Base-by-base conservation (phyloP, 164 flowering plant species). In the Tetrastigma voinierianum region DNA sequence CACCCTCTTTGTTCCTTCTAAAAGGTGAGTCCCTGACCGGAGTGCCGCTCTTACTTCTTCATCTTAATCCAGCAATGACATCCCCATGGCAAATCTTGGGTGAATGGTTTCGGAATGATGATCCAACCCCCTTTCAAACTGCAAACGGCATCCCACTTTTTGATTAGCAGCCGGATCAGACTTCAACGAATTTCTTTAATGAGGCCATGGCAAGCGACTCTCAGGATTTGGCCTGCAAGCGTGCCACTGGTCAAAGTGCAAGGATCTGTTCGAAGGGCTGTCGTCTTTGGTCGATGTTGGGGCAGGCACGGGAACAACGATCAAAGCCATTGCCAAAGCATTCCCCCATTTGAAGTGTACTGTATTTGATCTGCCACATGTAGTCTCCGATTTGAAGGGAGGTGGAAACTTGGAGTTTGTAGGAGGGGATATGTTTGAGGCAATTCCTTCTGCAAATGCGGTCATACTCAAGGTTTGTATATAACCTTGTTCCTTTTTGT, bases 321-420 rank as follows among this genome's bases (percentile, higher is more conserved):
- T n/a, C n/a, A n/a, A n/a, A n/a, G n/a, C n/a, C n/a, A n/a, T n/a
- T n/a, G n/a, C n/a, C n/a, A n/a, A n/a, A n/a, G n/a, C n/a, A n/a
- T n/a, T n/a, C n/a, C n/a, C n/a, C n/a, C n/a, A n/a, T n/a, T n/a
- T n/a, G n/a, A n/a, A n/a, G 18, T 74, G 75, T 56, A 78, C 67
- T 48, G 66, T 57, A 17, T 59, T 78, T 58, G 78, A 78, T 63
- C 78, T 78, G 18, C 78, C 78, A 12, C 75, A 78, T 68, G 76
- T 78, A 14, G 71, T 78, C 61, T 68, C 54, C 53, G 59, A 46
- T 46, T 40, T 71, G 64, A 23, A 71, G 12, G 66, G 65, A 5
- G 57, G 13, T 12, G 4, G 45, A 1, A 80, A 74, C 46, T 53
- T 77, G 61, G 49, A 66, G 0, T n/a, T n/a, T n/a, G n/a, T n/a